These are phyloP conservation scores for Raffaelea albimanens DNA, from an alignment of 2,329 filamentous ascomycete genomes.

Conservation along the genomic window DNA sequence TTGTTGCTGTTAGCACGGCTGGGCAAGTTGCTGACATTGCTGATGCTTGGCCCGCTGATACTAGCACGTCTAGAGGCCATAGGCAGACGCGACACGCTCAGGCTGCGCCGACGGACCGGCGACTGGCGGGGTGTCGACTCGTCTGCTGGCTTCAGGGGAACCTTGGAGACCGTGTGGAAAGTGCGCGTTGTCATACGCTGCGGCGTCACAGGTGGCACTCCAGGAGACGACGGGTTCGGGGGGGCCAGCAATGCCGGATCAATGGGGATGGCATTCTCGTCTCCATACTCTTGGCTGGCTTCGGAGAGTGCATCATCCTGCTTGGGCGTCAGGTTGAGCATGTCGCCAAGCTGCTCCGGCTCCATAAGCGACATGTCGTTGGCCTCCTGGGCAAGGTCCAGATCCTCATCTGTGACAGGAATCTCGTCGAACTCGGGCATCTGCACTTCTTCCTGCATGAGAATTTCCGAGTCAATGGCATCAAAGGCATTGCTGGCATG, in stretches of 20 bases:
- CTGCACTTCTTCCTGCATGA: constrained; percentile 15
- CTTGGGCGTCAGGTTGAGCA: constrained; percentile 16
- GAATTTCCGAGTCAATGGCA: not conserved
- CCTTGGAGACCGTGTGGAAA: constrained; percentile 69
- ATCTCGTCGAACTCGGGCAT: constrained; percentile 34
- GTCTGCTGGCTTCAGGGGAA: constrained; percentile 62
- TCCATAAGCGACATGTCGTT: constrained; percentile 50
- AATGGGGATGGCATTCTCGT: constrained; percentile 53
- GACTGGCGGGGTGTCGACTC: constrained; percentile 39
- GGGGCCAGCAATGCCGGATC: constrained; percentile 34
- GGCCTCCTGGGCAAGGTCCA: constrained; percentile 48
- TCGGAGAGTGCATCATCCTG: constrained; percentile 46
- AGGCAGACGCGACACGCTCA: constrained; percentile 39
- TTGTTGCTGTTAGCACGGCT: too few relatives aligned
- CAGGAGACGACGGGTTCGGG: constrained; percentile 11
- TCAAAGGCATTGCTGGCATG: constrained; percentile 1
- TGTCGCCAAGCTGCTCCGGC: constrained; percentile 27
- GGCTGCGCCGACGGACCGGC: constrained; percentile 35
- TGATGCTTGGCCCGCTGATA: not conserved
- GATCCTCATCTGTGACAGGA: constrained; percentile 43
- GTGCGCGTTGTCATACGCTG: constrained; percentile 39
- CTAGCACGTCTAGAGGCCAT: constrained; percentile 5
- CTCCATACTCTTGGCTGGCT: constrained; percentile 55
- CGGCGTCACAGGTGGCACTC: constrained; percentile 44
- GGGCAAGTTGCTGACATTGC: not conserved